A percentile compares a stretch with the other conserved stretches of the same genome.
phyloP scores from a whole-genome alignment of 805 yeast species.

The Yamadazyma nakazawae region DNA sequence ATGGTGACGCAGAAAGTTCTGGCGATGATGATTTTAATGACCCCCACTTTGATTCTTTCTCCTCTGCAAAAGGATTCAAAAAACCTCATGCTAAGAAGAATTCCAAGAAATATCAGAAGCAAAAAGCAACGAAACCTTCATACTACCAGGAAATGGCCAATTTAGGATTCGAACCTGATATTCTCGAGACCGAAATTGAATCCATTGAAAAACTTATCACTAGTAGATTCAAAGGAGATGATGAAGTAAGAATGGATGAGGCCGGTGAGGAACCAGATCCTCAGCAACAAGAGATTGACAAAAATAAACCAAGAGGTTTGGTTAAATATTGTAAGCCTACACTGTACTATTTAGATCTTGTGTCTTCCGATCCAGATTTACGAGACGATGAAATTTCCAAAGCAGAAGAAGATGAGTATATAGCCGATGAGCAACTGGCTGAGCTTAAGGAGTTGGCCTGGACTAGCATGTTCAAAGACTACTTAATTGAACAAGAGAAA shows the following conservation, averaged over 20 bases:
- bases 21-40: background rate
- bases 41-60: background rate
- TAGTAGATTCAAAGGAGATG: background rate
- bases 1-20: background rate
- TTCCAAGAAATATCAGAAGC: background rate
- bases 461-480: slow-evolving; percentile 88
- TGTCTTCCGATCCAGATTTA: slow-evolving; percentile 59
- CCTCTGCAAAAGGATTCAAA: background rate
- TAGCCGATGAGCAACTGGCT: slow-evolving; percentile 54
- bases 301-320: slow-evolving; percentile 46
- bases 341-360: slow-evolving; percentile 45
- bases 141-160: slow-evolving; percentile 1
- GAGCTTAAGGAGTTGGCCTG: slow-evolving; percentile 71
- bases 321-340: slow-evolving; percentile 55
- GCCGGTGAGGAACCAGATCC: slow-evolving; percentile 3
- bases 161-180: slow-evolving; percentile 7
- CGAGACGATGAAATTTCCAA: slow-evolving; percentile 55
- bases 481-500: slow-evolving; percentile 76
- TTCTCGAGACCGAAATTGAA: background rate
- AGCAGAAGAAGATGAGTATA: slow-evolving; percentile 72
- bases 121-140: background rate
- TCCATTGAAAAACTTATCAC: background rate
- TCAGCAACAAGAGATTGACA: slow-evolving; percentile 18
- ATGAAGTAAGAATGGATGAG: background rate
- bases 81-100: background rate